phyloP scores from a whole-genome alignment of 257 asterid species.

The Lithospermum erythrorhizon region DNA sequence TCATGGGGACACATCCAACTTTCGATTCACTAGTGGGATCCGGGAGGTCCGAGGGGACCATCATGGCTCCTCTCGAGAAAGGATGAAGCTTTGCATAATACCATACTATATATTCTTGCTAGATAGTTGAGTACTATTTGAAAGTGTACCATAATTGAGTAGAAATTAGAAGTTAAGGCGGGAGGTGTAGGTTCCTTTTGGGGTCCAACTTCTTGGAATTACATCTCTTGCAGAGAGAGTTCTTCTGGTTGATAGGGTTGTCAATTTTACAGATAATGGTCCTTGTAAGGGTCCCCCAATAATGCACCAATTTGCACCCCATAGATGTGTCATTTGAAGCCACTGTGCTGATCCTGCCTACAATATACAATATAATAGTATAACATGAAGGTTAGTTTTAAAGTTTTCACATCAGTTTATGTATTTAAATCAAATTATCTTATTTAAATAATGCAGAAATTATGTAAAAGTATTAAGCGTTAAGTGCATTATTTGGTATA shows the following conservation, averaged over 20 bases:
- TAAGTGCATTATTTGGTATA: neutral
- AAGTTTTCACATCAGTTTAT: too few relatives aligned
- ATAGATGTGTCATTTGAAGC: constrained; percentile 78
- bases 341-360: constrained; percentile 57
- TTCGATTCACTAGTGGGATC: too few relatives aligned
- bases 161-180: constrained; percentile 62
- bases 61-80: constrained; percentile 2
- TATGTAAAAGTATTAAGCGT: too few relatives aligned
- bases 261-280: constrained; percentile 79
- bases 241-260: constrained; percentile 55
- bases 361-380: constrained; percentile 3
- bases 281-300: constrained; percentile 80
- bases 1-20: neutral
- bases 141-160: neutral
- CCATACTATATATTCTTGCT: neutral
- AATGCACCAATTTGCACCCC: constrained; percentile 94
- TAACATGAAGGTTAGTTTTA: neutral
- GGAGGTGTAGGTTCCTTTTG: constrained; percentile 87
- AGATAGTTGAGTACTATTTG: neutral
- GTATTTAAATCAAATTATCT: too few relatives aligned
- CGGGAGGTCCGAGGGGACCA: neutral
- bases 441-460: too few relatives aligned
- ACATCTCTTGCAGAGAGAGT: constrained; percentile 77
- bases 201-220: constrained; percentile 80
- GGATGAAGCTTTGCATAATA: neutral